Conservation (phyloP, 2,329 filamentous ascomycete genomes). For the Talaromyces sp. region DNA sequence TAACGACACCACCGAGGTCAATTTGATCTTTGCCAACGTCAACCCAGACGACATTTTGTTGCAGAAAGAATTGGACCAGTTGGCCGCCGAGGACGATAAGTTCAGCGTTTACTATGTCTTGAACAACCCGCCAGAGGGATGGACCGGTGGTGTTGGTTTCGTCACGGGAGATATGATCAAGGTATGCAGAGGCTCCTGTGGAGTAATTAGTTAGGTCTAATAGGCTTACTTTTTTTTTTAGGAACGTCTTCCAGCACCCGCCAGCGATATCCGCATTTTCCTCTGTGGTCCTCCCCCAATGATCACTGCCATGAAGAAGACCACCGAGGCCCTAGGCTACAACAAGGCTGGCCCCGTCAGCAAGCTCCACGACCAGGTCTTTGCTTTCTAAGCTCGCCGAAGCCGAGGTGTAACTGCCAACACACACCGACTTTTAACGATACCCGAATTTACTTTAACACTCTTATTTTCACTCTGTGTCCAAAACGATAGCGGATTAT, state of each 20-base stretch:
- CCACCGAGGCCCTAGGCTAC: slow-evolving; percentile 80
- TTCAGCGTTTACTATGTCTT: slow-evolving; percentile 93
- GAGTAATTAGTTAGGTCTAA: background rate
- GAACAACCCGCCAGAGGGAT: slow-evolving; percentile 88
- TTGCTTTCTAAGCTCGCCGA: slow-evolving; percentile 66
- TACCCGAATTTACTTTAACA: background rate
- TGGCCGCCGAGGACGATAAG: slow-evolving; percentile 68
- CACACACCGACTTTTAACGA: background rate
- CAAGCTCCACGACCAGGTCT: slow-evolving; percentile 97
- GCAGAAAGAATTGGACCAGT: slow-evolving; percentile 79
- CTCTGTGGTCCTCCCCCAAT: slow-evolving; percentile 95
- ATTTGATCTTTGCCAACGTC: slow-evolving; percentile 96
- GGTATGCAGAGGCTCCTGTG: slow-evolving; percentile 41
- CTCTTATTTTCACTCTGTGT: background rate
- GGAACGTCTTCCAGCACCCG: slow-evolving; percentile 66
- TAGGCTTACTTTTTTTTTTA: slow-evolving; percentile 22
- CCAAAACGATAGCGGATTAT: background rate
- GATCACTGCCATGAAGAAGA: slow-evolving; percentile 96
- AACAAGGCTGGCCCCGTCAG: slow-evolving; percentile 89
- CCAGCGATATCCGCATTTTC: slow-evolving; percentile 83
- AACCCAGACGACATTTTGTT: slow-evolving; percentile 87
- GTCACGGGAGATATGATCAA: slow-evolving; percentile 95
- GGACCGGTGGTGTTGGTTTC: slow-evolving; percentile 89
- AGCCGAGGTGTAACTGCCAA: background rate
- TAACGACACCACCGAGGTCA: slow-evolving; percentile 81